Percentiles rank a stretch among this genome's conserved stretches.
Conservation (phyloP, 176 grass and related monocot genomes). For the Saccharum officinarum region DNA sequence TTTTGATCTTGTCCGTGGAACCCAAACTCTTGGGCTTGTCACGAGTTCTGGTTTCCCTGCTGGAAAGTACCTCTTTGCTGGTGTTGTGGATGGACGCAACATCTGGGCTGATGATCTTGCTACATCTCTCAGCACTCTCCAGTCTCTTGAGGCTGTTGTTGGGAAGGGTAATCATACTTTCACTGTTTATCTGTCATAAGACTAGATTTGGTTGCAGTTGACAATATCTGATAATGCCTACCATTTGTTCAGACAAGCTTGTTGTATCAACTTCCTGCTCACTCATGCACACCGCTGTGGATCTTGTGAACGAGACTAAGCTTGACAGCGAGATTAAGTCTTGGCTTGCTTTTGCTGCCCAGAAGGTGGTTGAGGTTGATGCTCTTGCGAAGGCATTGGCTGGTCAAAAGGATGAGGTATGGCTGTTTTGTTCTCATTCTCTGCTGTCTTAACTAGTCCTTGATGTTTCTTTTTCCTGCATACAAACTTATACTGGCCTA, state of each 20-base stretch:
- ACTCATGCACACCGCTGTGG: conserved; percentile 90
- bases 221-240: conserved; percentile 9
- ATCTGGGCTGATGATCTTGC: conserved; percentile 95
- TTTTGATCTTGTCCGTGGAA: conserved; percentile 87
- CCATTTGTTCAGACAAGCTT: conserved; percentile 68
- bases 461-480: neutral
- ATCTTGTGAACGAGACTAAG: conserved; percentile 96
- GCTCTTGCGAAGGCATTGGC: conserved; percentile 82
- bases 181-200: conserved; percentile 4
- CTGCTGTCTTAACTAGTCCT: neutral
- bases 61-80: conserved; percentile 90
- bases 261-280: conserved; percentile 94
- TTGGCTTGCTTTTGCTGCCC: conserved; percentile 90
- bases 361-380: conserved; percentile 93
- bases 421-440: neutral
- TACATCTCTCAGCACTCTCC: conserved; percentile 70
- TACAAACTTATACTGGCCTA: neutral
- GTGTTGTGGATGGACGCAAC: conserved; percentile 95
- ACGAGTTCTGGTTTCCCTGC: conserved; percentile 75
- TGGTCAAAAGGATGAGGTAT: conserved; percentile 92
- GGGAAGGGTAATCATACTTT: conserved; percentile 69
- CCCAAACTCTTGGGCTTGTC: conserved; percentile 78
- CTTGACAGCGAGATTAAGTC: conserved; percentile 87
- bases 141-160: conserved; percentile 72
- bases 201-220: neutral